phyloP scores from a whole-genome alignment of 805 yeast species.

The Candida succiphila region DNA sequence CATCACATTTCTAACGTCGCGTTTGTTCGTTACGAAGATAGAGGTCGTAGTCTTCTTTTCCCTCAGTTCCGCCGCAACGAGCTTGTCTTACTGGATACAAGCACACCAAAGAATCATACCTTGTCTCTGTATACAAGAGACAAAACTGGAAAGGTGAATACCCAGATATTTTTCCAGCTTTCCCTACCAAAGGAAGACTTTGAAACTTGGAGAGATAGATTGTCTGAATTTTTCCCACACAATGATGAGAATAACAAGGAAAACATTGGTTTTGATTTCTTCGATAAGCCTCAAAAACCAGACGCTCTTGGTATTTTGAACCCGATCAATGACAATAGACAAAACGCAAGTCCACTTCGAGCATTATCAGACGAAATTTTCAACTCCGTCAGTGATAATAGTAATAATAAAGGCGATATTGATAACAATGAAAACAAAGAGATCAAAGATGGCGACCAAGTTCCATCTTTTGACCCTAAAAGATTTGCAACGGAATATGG shows the following conservation, averaged over 20 bases:
- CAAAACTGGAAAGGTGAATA: neutral
- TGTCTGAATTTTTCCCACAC: neutral
- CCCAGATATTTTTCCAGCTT: neutral
- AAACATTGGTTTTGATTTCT: neutral
- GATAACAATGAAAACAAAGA: neutral
- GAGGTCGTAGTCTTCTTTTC: neutral
- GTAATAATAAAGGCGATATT: neutral
- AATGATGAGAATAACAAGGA: neutral
- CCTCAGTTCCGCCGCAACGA: neutral
- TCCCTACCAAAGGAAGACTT: neutral
- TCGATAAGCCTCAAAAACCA: neutral
- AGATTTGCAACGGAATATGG: conserved; percentile 12
- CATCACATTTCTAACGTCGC: neutral
- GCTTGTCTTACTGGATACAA: neutral
- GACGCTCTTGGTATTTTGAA: neutral
- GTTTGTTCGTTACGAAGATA: neutral
- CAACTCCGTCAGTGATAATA: no score
- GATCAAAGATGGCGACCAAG: neutral
- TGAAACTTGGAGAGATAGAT: neutral
- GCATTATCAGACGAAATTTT: no score
- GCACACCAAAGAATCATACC: neutral
- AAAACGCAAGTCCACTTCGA: neutral
- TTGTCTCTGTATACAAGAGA: neutral
- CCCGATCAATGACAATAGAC: neutral
- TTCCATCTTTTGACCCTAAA: conserved; percentile 10